These are phyloP conservation scores for Flagelloscypha sp. DNA, from an alignment of 768 basidiomycete genomes.

Conservation along the genomic window DNA sequence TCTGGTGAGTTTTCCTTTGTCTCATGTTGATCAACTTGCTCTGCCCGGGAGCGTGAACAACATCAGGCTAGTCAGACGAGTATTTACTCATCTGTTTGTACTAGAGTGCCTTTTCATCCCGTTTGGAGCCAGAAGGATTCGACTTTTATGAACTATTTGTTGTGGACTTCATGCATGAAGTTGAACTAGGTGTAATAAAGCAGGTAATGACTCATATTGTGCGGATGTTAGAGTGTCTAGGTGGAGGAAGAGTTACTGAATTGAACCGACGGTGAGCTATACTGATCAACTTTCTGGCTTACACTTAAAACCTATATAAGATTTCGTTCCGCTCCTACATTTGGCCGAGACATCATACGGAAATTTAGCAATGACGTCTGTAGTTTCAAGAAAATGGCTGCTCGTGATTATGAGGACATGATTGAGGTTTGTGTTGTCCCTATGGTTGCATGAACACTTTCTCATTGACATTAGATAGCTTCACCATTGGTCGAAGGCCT, in stretches of 20 bases:
- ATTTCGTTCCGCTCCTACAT: slow-evolving; percentile 18
- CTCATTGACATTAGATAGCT: slow-evolving; percentile 18
- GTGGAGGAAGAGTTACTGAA: slow-evolving; percentile 15
- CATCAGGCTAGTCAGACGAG: slow-evolving; percentile 8
- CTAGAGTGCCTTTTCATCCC: slow-evolving; percentile 25
- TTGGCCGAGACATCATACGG: slow-evolving; percentile 25
- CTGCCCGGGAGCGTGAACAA: no score
- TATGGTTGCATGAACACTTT: background rate
- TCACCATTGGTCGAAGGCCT: slow-evolving; percentile 33
- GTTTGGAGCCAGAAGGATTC: slow-evolving; percentile 13
- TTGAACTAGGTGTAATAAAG: slow-evolving; percentile 35
- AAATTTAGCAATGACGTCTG: slow-evolving; percentile 25
- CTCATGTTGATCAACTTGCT: slow-evolving; percentile 18
- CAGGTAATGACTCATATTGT: slow-evolving; percentile 27
- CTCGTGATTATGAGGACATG: slow-evolving; percentile 33
- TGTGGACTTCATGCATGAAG: slow-evolving; percentile 29
- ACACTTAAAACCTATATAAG: slow-evolving; percentile 7
- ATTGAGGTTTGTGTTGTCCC: slow-evolving; percentile 25
- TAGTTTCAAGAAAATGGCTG: slow-evolving; percentile 27
- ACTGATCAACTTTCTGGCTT: background rate
- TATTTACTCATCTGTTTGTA: slow-evolving; percentile 1
- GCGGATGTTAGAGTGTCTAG: slow-evolving; percentile 21
- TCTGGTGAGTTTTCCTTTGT: slow-evolving; percentile 13
- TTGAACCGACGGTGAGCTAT: slow-evolving; percentile 22
- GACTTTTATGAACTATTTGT: slow-evolving; percentile 21